Base-by-base conservation (phyloP, 23 red algal species). In the Gracilaria vermiculophylla region DNA sequence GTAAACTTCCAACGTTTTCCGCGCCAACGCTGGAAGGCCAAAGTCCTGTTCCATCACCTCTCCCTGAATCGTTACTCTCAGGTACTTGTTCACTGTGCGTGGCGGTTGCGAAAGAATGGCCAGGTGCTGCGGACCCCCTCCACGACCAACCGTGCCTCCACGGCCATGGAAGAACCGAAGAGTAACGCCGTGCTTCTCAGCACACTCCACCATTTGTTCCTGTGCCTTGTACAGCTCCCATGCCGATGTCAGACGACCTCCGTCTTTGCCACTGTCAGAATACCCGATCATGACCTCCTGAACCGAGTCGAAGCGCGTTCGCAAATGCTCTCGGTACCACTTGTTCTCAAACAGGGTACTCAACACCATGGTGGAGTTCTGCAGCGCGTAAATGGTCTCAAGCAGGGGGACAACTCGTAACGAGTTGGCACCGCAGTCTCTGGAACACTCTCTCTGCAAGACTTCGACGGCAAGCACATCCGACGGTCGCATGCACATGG, bases 261-360 rank as follows among this genome's bases (percentile, higher is more conserved):
- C 97, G 77, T 99, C 97, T 57, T 99, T 99, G 39, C 97, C 97
- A 37, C 86, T 92, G 52, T 99, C 97, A 25, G 90, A 94, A 55
- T 99, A 99, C 11, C 97, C 97, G 65, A 99, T 86, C 97, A 99
- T 99, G 5, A 99, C 94, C 61, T 99, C 97, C 36, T 99, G 97
- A 24, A 99, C 92, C 47, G 89, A 91, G 53, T 91, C 51, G 65
- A 92, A 92, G 25, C 61, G 65, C 9, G 24, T 62, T 48, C 78
- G 50, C 11, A 99, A 56, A 61, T 98, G 88, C 62, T 90, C 64
- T 19, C 87, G 87, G 21, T 98, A 93, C 86, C 91, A 94, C 41
- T 55, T 82, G 74, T 91, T 82, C 44, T 83, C 64, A 23, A 95
- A 95, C 57, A 99, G 82, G 2, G 85, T 94, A 75, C 42, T 60